These are phyloP conservation scores for Chlamydomonas sp. DNA, from an alignment of 139 green algal species.

Conservation along the genomic window DNA sequence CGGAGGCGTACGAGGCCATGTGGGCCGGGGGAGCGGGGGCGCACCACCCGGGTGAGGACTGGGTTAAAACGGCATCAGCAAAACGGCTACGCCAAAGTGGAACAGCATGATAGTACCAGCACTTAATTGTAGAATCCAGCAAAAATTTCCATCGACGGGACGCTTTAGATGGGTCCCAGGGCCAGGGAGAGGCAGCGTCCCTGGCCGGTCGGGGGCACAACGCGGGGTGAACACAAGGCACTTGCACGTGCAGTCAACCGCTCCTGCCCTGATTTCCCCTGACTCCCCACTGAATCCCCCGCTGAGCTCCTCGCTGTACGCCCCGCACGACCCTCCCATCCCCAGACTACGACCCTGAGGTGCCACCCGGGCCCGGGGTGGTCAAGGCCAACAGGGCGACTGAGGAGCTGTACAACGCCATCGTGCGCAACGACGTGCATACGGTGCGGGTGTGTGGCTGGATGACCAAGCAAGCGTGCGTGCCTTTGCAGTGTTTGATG, in stretches of 20 bases:
- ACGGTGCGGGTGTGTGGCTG: background rate
- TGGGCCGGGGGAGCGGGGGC: conserved; percentile 87
- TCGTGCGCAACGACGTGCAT: conserved; percentile 85
- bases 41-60: conserved; percentile 74
- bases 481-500: background rate
- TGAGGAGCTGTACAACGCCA: conserved; percentile 93
- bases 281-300: background rate
- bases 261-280: background rate
- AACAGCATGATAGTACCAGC: too few species aligned
- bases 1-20: conserved; percentile 79
- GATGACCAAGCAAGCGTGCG: too few species aligned
- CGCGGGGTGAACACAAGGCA: too few species aligned
- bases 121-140: too few species aligned
- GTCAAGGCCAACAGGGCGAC: conserved; percentile 77
- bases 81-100: too few species aligned
- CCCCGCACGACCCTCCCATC: background rate
- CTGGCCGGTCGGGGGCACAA: too few species aligned
- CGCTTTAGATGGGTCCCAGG: too few species aligned
- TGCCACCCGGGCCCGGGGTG: conserved; percentile 46
- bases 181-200: too few species aligned
- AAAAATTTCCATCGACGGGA: too few species aligned
- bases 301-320: background rate
- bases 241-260: too few species aligned
- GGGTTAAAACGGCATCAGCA: too few species aligned
- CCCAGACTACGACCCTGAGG: conserved; percentile 51